Evolutionary conservation across 495 filamentous ascomycete species (phyloP), one percentile per base, ranked within the genome.

Genomic region (Aspergillus bridgeri): DNA sequence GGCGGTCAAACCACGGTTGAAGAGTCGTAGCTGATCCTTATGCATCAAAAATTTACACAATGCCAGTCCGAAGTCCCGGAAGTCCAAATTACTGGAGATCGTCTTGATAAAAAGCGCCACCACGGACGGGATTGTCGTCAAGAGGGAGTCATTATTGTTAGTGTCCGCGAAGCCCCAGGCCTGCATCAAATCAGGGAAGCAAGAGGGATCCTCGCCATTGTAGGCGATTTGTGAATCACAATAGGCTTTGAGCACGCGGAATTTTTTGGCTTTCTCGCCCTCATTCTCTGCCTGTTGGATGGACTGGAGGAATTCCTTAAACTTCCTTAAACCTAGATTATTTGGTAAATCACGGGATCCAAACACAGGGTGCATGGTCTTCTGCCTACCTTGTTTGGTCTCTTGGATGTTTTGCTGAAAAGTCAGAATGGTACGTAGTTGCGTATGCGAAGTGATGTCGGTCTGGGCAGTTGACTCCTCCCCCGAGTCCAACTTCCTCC

Each of bases 41-140:
- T 89, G 84, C 42, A 96, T 69, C 25, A 96, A 67, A 43, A 86
- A 84, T 58, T 86, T 84, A 74, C 90, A 89, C 23, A 96, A 75
- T 5, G 81, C 80, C 7, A 89, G 68, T 4, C 90, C 91, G 59
- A 86, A 81, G 6, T 87, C 80, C 11, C 83, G 79, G 54, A 92
- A 83, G 20, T 94, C 87, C 38, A 94, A 67, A 17, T 84, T 75
- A 23, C 69, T 80, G 1, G 90, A 90, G 20, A 93, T 78, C 17
- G 86, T 81, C 73, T 83, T 88, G 38, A 96, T 72, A 42, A 96
- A 81, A 19, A 93, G 79, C 3, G 88, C 88, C 21, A 97, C 78
- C 3, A 89, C 83, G 5, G 90, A 87, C 1, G 87, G 83, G 9
- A 92, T 83, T 24, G 85, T 81, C 3, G 89, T 91, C 60, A 90